Evolutionary conservation across 139 green algal species (phyloP).

Genomic region (Penium margaritaceum): DNA sequence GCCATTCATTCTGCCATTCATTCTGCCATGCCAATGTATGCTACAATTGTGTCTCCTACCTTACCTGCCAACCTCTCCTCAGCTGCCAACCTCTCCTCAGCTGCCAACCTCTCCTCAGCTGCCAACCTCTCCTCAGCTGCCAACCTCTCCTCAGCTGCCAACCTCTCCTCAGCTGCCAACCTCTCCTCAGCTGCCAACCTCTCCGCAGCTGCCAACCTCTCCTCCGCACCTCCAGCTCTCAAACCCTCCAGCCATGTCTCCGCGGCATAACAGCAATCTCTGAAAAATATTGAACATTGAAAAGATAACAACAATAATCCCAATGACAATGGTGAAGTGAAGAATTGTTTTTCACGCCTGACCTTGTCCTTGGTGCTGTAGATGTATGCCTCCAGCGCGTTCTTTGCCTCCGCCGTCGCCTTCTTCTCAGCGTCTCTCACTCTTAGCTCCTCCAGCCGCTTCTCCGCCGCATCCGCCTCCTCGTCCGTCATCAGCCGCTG

Average conservation of each 20-base stretch:
- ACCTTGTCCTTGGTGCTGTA: slow-evolving; percentile 40
- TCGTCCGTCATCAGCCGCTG: slow-evolving; percentile 10
- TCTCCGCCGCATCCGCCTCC: slow-evolving; percentile 3
- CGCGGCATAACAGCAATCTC: no score
- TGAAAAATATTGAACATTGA: no score
- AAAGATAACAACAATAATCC: no score
- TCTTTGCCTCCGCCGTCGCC: slow-evolving; percentile 39
- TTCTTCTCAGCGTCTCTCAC: slow-evolving; percentile 23
- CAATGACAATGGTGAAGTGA: no score
- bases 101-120: background rate
- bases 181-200: background rate
- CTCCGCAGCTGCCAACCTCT: background rate
- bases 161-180: no score
- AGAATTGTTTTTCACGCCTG: background rate
- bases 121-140: no score
- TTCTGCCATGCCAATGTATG: no score
- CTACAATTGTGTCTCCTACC: no score
- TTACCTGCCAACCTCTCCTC: background rate
- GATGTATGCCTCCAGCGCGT: slow-evolving; percentile 44
- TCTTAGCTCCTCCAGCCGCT: slow-evolving; percentile 24
- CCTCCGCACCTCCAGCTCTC: background rate
- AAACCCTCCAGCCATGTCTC: no score
- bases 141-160: no score
- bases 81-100: no score
- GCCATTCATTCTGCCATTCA: no score